Percentiles rank a stretch among this genome's conserved stretches.
phyloP scores from a whole-genome alignment of 257 asterid genomes.

The Leonotis leonurus region DNA sequence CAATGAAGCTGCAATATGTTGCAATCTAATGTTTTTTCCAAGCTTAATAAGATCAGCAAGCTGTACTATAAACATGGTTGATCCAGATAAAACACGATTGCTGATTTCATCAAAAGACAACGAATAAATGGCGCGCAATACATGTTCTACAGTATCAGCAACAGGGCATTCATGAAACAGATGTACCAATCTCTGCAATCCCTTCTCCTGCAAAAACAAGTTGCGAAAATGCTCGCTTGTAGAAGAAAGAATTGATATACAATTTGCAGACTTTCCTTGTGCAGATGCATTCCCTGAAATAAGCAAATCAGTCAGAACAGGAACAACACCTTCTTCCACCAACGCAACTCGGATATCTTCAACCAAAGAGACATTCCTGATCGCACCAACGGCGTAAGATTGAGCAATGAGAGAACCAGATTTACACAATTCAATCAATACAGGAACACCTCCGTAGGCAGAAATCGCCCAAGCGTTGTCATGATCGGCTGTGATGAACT shows the following conservation, averaged over 20 bases:
- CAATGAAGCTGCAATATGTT: constrained; percentile 70
- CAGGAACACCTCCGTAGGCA: constrained; percentile 81
- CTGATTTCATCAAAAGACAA: constrained; percentile 50
- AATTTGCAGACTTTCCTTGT: constrained; percentile 76
- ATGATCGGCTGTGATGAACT: constrained; percentile 64
- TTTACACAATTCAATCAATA: constrained; percentile 65
- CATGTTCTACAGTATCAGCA: constrained; percentile 63
- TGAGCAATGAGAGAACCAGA: constrained; percentile 75
- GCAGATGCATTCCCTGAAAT: constrained; percentile 48
- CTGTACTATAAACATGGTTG: constrained; percentile 45
- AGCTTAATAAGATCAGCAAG: constrained; percentile 65
- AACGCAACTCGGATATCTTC: constrained; percentile 64
- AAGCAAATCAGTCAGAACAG: constrained; percentile 57
- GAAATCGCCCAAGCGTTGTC: constrained; percentile 96
- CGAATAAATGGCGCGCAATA: constrained; percentile 63
- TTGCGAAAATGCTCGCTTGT: constrained; percentile 50
- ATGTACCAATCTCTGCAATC: constrained; percentile 57
- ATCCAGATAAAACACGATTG: constrained; percentile 47
- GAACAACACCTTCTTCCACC: constrained; percentile 71
- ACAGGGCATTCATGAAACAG: constrained; percentile 57
- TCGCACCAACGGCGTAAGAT: constrained; percentile 63
- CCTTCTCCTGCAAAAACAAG: constrained; percentile 53
- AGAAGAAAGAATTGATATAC: constrained; percentile 69
- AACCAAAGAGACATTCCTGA: constrained; percentile 56
- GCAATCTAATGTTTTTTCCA: constrained; percentile 56